Percentiles rank a stretch among this genome's conserved stretches.
These are phyloP conservation scores for Rubia balearica DNA, from an alignment of 305 asterid species.

Conservation along the genomic window DNA sequence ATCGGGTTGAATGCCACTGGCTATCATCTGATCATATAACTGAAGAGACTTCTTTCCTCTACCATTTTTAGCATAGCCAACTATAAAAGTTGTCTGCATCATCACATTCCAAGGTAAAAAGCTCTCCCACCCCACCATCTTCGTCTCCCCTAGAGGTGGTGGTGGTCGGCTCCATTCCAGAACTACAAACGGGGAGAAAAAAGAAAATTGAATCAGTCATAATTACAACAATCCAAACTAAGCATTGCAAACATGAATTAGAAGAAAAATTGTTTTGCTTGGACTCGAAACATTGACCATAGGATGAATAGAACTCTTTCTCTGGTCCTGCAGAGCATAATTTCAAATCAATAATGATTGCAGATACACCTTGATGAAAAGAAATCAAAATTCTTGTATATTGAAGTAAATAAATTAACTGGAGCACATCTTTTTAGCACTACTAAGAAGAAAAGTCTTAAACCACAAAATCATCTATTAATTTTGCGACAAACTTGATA, in stretches of 20 bases:
- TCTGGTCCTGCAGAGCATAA: constrained; percentile 62
- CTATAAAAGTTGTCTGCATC: constrained; percentile 41
- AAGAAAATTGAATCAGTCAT: too few relatives aligned
- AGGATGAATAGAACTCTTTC: constrained; percentile 81
- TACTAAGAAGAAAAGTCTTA: constrained; percentile 3
- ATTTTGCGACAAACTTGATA: constrained; percentile 54
- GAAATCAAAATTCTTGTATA: not conserved
- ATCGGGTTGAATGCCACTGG: constrained; percentile 58
- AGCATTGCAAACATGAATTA: constrained; percentile 15
- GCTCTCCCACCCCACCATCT: too few relatives aligned
- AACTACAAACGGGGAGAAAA: too few relatives aligned
- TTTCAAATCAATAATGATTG: constrained; percentile 14
- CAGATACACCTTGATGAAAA: not conserved
- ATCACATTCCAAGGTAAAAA: too few relatives aligned
- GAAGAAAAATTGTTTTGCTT: constrained; percentile 72
- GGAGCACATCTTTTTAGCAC: not conserved
- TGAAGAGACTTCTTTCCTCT: constrained; percentile 43
- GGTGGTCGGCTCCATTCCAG: too few relatives aligned
- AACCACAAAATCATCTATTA: constrained; percentile 5
- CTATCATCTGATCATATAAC: constrained; percentile 52
- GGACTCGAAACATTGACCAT: constrained; percentile 85
- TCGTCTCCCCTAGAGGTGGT: too few relatives aligned
- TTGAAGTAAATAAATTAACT: not conserved
- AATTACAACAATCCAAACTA: not conserved
- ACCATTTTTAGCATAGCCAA: constrained; percentile 68